Conservation (phyloP, 257 asterid species). For the Solanum virginianum region DNA sequence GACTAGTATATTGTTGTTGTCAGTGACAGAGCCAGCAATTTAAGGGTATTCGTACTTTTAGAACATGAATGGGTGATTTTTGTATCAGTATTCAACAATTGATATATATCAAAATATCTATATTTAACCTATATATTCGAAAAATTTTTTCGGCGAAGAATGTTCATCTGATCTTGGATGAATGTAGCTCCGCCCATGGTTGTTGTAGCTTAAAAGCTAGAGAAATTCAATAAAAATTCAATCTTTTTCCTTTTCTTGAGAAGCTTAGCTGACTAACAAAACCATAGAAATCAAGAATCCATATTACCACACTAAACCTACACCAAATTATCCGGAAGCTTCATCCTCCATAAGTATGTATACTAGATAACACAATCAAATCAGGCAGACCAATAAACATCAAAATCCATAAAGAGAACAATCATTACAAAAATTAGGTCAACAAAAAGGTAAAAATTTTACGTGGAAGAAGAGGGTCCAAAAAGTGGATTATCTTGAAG, state of each 20-base stretch:
- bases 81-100: too few species aligned
- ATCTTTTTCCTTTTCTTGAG: neutral
- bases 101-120: too few species aligned
- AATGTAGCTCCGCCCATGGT: too few species aligned
- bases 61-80: too few species aligned
- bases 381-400: neutral
- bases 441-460: neutral
- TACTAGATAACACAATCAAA: neutral
- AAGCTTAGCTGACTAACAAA: neutral
- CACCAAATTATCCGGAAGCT: neutral
- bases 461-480: slow-evolving; percentile 91
- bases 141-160: too few species aligned
- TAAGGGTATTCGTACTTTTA: too few species aligned
- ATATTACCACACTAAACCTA: neutral
- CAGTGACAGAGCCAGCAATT: too few species aligned
- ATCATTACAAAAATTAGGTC: neutral
- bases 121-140: too few species aligned
- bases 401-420: neutral
- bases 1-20: neutral
- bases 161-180: too few species aligned
- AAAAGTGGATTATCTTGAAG: slow-evolving; percentile 82
- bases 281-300: neutral
- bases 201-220: neutral
- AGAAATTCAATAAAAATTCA: neutral
- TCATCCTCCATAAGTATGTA: neutral